A percentile compares a stretch with the other conserved stretches of the same genome.
Conservation (phyloP, 345 rosid genomes). For the Acer saccharum region DNA sequence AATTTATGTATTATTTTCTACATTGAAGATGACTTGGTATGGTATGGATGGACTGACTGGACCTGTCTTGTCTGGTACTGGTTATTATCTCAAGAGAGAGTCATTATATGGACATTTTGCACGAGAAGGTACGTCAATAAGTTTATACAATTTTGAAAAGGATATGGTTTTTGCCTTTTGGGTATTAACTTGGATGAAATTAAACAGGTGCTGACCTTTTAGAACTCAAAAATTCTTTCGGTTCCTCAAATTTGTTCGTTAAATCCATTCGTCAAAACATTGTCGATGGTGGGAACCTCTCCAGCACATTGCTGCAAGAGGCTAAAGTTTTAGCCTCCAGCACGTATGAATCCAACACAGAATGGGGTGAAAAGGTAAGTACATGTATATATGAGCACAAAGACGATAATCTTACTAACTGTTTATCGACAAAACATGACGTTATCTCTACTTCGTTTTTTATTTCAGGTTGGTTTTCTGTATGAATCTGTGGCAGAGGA, state of each 20-base stretch:
- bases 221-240: constrained; percentile 29
- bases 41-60: constrained; percentile 45
- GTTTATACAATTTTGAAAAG: background rate
- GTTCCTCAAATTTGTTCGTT: constrained; percentile 36
- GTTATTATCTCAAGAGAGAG: constrained; percentile 46
- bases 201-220: constrained; percentile 20
- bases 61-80: constrained; percentile 41
- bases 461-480: constrained; percentile 41
- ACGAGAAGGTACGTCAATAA: constrained; percentile 3
- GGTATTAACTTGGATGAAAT: background rate
- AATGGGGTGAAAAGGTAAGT: constrained; percentile 48
- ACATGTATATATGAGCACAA: background rate
- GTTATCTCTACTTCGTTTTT: background rate
- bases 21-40: constrained; percentile 12
- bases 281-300: background rate
- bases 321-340: constrained; percentile 34
- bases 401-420: background rate
- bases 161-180: background rate
- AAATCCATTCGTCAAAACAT: constrained; percentile 15
- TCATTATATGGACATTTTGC: constrained; percentile 23
- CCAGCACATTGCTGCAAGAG: constrained; percentile 22
- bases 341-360: constrained; percentile 30
- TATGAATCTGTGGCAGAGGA: constrained; percentile 47
- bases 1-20: background rate
- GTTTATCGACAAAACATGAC: background rate